These are phyloP conservation scores for Phaeotremella skinneri DNA, from an alignment of 768 basidiomycete species.

Conservation along the genomic window DNA sequence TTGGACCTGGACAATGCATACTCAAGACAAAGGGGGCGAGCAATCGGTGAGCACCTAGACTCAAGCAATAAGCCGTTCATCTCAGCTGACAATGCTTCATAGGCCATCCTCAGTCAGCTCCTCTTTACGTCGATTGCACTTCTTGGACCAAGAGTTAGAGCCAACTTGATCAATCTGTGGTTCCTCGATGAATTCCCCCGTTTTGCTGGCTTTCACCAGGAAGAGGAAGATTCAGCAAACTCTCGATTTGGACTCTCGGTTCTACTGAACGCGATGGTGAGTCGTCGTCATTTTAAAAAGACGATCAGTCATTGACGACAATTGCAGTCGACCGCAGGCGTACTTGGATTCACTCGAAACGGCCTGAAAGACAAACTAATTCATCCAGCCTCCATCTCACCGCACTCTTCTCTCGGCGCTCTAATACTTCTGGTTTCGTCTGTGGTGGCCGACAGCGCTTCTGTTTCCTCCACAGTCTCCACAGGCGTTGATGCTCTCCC, in stretches of 20 bases:
- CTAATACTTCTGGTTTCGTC: constrained; percentile 8
- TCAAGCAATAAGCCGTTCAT: not conserved
- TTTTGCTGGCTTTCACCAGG: not conserved
- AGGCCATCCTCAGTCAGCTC: constrained; percentile 31
- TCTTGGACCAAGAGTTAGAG: constrained; percentile 18
- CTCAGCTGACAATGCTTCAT: not conserved
- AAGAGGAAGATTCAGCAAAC: constrained; percentile 1
- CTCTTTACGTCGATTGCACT: constrained; percentile 22
- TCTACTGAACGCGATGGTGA: constrained; percentile 14
- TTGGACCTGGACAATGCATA: constrained; percentile 9
- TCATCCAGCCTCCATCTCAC: constrained; percentile 8
- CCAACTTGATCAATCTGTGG: constrained; percentile 22
- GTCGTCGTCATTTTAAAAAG: constrained; percentile 4
- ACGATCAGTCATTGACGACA: not conserved
- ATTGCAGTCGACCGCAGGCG: not conserved
- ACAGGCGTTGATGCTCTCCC: not conserved
- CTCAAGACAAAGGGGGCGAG: constrained; percentile 17
- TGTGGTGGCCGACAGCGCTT: not conserved
- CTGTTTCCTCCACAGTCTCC: too few species aligned
- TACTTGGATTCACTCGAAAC: not conserved
- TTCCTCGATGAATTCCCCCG: constrained; percentile 21
- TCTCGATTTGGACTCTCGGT: not conserved
- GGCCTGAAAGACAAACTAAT: constrained; percentile 1
- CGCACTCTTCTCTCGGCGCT: constrained; percentile 1
- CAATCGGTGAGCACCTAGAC: constrained; percentile 6